Base-by-base conservation (phyloP, 345 rosid species). In the Citrus mangshanensis region DNA sequence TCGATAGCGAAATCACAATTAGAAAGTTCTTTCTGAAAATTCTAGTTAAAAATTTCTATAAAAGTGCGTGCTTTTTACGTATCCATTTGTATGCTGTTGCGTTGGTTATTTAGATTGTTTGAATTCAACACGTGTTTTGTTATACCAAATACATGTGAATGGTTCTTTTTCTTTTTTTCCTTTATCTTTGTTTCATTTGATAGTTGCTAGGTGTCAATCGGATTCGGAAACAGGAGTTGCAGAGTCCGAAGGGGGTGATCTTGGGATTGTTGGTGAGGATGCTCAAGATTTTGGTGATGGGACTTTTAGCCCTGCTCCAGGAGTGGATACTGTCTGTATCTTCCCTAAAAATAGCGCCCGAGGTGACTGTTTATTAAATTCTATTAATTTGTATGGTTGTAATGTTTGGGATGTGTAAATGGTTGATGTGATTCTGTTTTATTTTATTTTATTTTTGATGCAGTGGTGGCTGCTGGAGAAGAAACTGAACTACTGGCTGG, bases 401-500 rank as follows among this genome's bases (percentile, higher is more conserved):
- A 59, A 32, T 76, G 49, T 56, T 77, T 65, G n/a, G 25, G 63
- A 24, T 32, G 1, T 55, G 51, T 64, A 22, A 40, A 22, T 58
- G 70, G 63, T 81, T 64, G 64, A 59, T 65, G 12, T 68, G 51
- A 55, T 73, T 68, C 70, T 22, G 3, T 51, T 51, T 54, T 51
- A 18, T 51, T 67, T 68, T 61, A 61, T 9, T 77, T 59, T 38
- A 9, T 38, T 9, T 55, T 60, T 73, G 61, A 69, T 84, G 79
- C 84, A 96, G 99, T 89, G 82, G 87, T 96, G 68, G 76, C 83
- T 58, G 94, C 97, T 75, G 99, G 98, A 74, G 85, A 81, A 81
- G 97, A 94, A 83, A 80, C 94, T 73, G 97, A 92, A 77, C 80
- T 96, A 22, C 91, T 94, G 21, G 97, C 89, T 79, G 99, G 98